Base-by-base conservation (phyloP, 2,329 filamentous ascomycete genomes). In the Trichophyton rubrum region DNA sequence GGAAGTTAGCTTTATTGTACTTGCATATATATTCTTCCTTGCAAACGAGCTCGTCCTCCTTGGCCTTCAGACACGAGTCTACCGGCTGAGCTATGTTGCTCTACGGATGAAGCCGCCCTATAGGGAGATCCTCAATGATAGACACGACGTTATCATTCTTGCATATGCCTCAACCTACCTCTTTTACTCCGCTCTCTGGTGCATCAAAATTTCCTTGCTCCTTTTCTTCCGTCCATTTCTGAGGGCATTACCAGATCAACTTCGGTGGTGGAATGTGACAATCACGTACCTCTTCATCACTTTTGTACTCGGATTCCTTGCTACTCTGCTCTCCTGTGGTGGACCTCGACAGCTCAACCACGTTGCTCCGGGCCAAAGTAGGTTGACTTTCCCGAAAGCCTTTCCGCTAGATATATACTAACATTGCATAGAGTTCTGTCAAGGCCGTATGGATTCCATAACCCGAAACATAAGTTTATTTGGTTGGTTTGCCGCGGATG, bases 401-500 rank as follows among this genome's bases (percentile, higher is more conserved):
- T 43, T 43, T 38, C 13, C 33, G 2, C 20, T 20, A 15, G 15
- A 55, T 11, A 55, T 13, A 1, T 35, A n/a, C 51, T 55, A 47
- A 58, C 30, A 9, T 5, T 43, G 2, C 2, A 20, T 58, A 61
- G 59, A 17, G 40, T 61, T 58, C 41, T 61, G 59, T 33, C 30
- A 41, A n/a, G 30, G 43, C 3, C 59, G 24, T 27, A 4, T n/a
- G 5, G 43, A 58, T 2, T 58, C 27, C 8, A 33, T 61, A 17
- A 61, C 59, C 5, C 41, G 62, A 27, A 59, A 68, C 66, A 6
- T 58, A 11, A 61, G 59, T 24, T 43, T 61, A n/a, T 61, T 58
- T 9, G 59, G 59, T 8, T 27, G 33, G 27, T 61, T 61, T 5
- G 62, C 62, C 1, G 64, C 66, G 13, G 68, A 69, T 40, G 65